Evolutionary conservation across 2,329 filamentous ascomycete genomes (phyloP).

Genomic region (Talaromyces sp.): DNA sequence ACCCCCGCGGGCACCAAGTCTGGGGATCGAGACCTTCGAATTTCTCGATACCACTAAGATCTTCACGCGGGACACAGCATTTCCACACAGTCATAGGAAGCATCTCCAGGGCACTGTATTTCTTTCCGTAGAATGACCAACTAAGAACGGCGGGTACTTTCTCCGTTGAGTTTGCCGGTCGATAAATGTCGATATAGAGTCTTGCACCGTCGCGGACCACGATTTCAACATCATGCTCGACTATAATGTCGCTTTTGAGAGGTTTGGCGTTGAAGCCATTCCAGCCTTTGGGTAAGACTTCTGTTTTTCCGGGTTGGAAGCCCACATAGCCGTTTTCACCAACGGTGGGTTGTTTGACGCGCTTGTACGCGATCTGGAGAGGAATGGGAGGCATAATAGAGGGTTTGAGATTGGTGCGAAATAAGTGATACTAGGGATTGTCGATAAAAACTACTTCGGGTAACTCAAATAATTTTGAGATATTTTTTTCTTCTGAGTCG

Average conservation of each 20-base stretch:
- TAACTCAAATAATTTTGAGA: too few species aligned
- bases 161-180: conserved; percentile 30
- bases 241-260: conserved; percentile 32
- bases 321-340: conserved; percentile 39
- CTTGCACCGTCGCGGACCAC: conserved; percentile 37
- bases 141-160: conserved; percentile 38
- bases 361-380: conserved; percentile 24
- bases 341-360: conserved; percentile 19
- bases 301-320: conserved; percentile 32
- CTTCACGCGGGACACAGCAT: conserved; percentile 27
- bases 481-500: too few species aligned
- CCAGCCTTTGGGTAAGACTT: conserved; percentile 35
- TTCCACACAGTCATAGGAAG: conserved; percentile 35
- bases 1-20: conserved; percentile 25
- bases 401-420: not conserved
- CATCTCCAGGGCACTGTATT: conserved; percentile 34
- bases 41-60: conserved; percentile 30
- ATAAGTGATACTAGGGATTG: too few species aligned
- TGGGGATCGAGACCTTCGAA: conserved; percentile 41
- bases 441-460: too few species aligned
- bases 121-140: conserved; percentile 45
- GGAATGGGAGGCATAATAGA: conserved; percentile 24
- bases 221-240: conserved; percentile 45
- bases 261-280: conserved; percentile 31
- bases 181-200: conserved; percentile 43